These are phyloP conservation scores for Raphanus hybrid DNA, from an alignment of 441 rosid genomes.

Conservation along the genomic window DNA sequence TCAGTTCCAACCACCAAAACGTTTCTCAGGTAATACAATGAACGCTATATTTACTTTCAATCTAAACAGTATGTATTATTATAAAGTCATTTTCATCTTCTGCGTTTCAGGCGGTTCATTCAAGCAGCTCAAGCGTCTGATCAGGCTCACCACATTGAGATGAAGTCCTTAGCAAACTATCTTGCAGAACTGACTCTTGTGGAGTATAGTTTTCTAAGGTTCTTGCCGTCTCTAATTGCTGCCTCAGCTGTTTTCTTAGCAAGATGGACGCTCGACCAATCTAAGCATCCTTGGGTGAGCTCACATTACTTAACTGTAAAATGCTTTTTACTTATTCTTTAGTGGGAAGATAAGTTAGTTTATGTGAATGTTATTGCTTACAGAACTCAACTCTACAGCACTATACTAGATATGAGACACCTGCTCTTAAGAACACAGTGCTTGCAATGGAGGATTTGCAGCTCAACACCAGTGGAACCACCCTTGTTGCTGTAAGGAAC, in stretches of 20 bases:
- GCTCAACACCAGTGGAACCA: conserved; percentile 58
- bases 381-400: conserved; percentile 82
- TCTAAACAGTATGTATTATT: background rate
- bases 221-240: conserved; percentile 67
- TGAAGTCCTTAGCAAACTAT: conserved; percentile 75
- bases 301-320: conserved; percentile 11
- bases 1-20: conserved; percentile 74
- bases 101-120: conserved; percentile 62
- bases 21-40: conserved; percentile 62
- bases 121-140: conserved; percentile 68
- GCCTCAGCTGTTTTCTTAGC: conserved; percentile 66
- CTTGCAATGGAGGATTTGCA: conserved; percentile 76
- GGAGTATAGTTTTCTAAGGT: conserved; percentile 67
- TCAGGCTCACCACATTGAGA: conserved; percentile 49
- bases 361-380: conserved; percentile 15
- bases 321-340: background rate
- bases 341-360: conserved; percentile 2
- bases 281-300: conserved; percentile 76
- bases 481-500: conserved; percentile 63
- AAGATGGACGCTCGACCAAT: conserved; percentile 69
- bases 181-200: conserved; percentile 66
- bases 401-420: conserved; percentile 65
- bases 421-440: conserved; percentile 59
- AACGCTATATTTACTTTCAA: background rate
- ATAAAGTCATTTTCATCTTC: conserved; percentile 7